Conservation (phyloP, 768 basidiomycete species). For the Bullera alba region DNA sequence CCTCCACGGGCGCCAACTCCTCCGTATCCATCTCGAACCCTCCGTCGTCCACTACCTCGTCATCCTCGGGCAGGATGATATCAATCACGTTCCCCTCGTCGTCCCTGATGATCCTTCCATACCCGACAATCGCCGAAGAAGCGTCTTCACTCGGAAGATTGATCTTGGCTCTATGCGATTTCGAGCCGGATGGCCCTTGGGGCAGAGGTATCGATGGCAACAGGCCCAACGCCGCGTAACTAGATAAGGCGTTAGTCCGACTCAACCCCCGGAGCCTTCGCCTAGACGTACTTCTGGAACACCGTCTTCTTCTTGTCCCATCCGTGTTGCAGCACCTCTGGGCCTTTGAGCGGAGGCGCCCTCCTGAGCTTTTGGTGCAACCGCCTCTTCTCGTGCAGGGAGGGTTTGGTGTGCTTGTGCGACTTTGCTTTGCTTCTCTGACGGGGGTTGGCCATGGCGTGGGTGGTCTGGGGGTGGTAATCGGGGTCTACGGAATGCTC, state of each 20-base stretch:
- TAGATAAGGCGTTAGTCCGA: conserved; percentile 4
- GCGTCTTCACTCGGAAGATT: not conserved
- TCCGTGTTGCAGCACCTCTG: conserved; percentile 68
- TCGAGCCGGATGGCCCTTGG: conserved; percentile 14
- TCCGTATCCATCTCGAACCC: conserved; percentile 15
- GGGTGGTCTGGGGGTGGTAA: no score
- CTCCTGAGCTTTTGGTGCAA: conserved; percentile 67
- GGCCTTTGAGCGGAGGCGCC: conserved; percentile 66
- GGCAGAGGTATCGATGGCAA: conserved; percentile 39
- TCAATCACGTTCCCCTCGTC: conserved; percentile 65
- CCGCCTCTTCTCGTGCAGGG: conserved; percentile 52
- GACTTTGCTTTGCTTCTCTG: conserved; percentile 82
- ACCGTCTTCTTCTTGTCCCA: conserved; percentile 87
- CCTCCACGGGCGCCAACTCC: conserved; percentile 20
- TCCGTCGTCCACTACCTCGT: conserved; percentile 14
- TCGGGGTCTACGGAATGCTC: no score
- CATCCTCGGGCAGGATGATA: conserved; percentile 59
- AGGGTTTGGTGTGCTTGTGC: conserved; percentile 66
- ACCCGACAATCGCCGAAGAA: conserved; percentile 50
- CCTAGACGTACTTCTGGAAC: conserved; percentile 81
- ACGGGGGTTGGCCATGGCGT: conserved; percentile 84
- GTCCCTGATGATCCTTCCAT: conserved; percentile 76
- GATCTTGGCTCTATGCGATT: conserved; percentile 23
- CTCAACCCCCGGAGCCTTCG: not conserved
- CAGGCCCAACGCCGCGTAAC: conserved; percentile 44